Conservation (phyloP, 2,329 filamentous ascomycete genomes). For the Pseudogymnoascus sp. region DNA sequence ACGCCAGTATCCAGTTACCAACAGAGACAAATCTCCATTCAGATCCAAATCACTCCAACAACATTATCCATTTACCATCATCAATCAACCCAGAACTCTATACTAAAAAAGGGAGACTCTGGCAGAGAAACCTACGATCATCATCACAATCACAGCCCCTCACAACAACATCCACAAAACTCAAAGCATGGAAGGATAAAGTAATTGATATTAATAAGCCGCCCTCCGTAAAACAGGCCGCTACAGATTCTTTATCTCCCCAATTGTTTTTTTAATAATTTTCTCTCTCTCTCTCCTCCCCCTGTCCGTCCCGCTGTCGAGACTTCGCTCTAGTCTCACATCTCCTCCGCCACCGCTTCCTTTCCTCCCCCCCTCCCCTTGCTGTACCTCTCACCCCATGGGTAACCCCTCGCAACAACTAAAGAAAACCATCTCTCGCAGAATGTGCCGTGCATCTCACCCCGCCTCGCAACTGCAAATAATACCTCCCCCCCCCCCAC, state of each 20-base stretch:
- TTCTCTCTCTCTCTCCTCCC: neutral
- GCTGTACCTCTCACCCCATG: neutral
- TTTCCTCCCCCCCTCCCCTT: neutral
- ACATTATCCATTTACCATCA: neutral
- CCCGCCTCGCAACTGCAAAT: neutral
- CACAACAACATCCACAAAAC: neutral
- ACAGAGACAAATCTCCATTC: neutral
- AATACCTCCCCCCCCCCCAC: neutral
- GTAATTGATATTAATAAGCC: constrained; percentile 2
- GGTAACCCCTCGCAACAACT: neutral
- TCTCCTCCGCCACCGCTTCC: neutral
- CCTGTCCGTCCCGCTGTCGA: neutral
- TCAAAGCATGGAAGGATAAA: neutral
- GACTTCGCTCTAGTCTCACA: neutral
- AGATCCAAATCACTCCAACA: neutral
- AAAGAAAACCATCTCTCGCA: neutral
- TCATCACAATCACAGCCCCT: neutral
- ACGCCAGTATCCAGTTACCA: neutral
- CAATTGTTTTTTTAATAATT: neutral
- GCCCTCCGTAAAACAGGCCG: neutral
- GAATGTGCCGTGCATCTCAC: neutral
- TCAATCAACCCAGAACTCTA: neutral
- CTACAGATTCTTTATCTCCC: neutral
- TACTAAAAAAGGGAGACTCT: neutral
- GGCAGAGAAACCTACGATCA: neutral